These are phyloP conservation scores for Claviceps citrina DNA, from an alignment of 2,329 filamentous ascomycete species.

Conservation along the genomic window DNA sequence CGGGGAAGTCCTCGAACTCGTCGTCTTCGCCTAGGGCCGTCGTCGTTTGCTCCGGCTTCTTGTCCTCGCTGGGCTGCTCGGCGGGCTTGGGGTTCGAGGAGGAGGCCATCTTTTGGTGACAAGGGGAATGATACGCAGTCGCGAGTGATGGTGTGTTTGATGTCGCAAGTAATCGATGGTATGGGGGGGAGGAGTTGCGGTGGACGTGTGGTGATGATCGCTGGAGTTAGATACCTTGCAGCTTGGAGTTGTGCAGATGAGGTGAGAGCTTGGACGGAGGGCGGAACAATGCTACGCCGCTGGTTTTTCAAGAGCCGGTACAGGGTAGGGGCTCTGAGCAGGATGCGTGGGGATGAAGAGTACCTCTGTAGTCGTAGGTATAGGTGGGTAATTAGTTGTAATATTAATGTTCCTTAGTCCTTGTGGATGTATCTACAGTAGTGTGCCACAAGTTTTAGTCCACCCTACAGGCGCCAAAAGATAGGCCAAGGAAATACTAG, in stretches of 20 bases:
- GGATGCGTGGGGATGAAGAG: too few species aligned
- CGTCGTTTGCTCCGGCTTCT: constrained; percentile 31
- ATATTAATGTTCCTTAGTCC: too few species aligned
- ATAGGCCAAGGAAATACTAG: too few species aligned
- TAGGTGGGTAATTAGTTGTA: too few species aligned
- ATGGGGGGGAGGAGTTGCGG: background rate
- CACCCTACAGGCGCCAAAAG: too few species aligned
- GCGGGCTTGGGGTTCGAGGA: constrained; percentile 13
- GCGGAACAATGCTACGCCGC: background rate
- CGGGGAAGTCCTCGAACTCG: constrained; percentile 97
- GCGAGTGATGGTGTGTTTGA: background rate
- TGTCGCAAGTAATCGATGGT: background rate
- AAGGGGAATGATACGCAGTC: too few species aligned
- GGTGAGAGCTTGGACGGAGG: constrained; percentile 1
- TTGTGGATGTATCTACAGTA: too few species aligned
- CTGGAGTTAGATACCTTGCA: background rate
- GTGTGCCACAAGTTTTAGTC: too few species aligned
- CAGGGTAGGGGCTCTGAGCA: too few species aligned
- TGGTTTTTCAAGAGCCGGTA: background rate
- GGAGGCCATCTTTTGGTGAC: constrained; percentile 7
- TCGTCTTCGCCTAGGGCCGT: constrained; percentile 85
- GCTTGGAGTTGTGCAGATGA: constrained; percentile 1
- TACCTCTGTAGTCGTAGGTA: too few species aligned
- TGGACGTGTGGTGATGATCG: background rate
- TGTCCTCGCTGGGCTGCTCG: constrained; percentile 16